Evolutionary conservation across 164 flowering plant genomes (phyloP).

Genomic region (Stephania japonica): DNA sequence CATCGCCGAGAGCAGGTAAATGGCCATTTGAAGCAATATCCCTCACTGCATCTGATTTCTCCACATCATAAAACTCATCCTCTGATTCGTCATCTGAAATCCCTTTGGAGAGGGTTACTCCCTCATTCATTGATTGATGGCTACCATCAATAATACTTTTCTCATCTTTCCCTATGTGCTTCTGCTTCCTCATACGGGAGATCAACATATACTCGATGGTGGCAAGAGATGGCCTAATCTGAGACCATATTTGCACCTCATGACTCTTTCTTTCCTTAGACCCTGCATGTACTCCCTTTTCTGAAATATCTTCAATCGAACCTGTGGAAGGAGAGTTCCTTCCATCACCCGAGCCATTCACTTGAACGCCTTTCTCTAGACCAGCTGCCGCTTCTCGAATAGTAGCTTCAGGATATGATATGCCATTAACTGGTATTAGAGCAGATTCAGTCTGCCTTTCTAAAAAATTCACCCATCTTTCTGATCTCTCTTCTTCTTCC

Average conservation of each 20-base stretch:
- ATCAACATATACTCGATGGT: conserved; percentile 86
- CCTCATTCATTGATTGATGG: conserved; percentile 28
- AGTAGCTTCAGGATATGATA: conserved; percentile 10
- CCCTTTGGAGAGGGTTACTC: conserved; percentile 15
- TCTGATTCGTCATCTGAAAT: conserved; percentile 58
- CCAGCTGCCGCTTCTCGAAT: conserved; percentile 23
- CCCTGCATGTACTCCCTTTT: conserved; percentile 2
- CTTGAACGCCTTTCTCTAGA: conserved; percentile 2
- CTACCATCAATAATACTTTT: conserved; percentile 24
- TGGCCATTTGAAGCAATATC: conserved; percentile 45
- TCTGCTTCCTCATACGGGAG: conserved; percentile 55
- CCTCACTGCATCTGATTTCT: conserved; percentile 59
- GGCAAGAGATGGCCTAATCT: conserved; percentile 68
- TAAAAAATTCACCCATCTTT: conserved; percentile 74
- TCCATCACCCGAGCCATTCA: conserved; percentile 11
- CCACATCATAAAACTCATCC: conserved; percentile 89
- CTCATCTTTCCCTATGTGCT: conserved; percentile 24
- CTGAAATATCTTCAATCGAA: conserved; percentile 17
- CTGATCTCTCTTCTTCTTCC: conserved; percentile 98
- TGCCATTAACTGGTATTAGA: conserved; percentile 31
- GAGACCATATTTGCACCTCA: conserved; percentile 57
- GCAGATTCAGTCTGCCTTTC: conserved; percentile 57
- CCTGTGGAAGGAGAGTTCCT: conserved; percentile 14
- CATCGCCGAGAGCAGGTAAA: conserved; percentile 24
- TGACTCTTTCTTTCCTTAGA: conserved; percentile 28